Conservation (phyloP, 495 filamentous ascomycete species). For the Acidiella bohemica region DNA sequence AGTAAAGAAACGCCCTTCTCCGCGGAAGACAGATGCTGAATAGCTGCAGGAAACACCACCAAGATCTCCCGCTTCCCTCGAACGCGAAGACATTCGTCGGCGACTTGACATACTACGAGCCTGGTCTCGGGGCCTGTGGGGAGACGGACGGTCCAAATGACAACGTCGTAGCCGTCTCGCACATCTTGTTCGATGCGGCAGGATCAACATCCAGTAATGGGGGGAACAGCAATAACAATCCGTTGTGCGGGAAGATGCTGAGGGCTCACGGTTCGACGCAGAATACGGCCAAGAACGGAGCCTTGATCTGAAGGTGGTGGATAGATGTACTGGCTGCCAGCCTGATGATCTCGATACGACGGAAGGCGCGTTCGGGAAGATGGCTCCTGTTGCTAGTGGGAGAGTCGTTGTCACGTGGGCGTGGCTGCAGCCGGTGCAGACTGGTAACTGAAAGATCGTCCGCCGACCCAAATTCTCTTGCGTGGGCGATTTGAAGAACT, state of each 20-base stretch:
- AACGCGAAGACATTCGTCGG: conserved; percentile 41
- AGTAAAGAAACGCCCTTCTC: too few relatives aligned
- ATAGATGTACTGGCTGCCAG: conserved; percentile 57
- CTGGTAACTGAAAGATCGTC: conserved; percentile 2
- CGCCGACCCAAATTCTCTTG: neutral
- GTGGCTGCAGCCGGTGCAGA: conserved; percentile 38
- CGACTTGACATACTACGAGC: conserved; percentile 57
- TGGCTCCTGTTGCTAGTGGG: conserved; percentile 44
- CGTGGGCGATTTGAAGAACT: neutral
- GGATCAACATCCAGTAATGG: conserved; percentile 20
- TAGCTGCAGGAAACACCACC: too few relatives aligned
- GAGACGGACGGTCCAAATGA: conserved; percentile 38
- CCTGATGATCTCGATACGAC: conserved; percentile 56
- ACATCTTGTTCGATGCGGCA: conserved; percentile 51
- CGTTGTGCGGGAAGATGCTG: conserved; percentile 53
- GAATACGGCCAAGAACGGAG: conserved; percentile 28
- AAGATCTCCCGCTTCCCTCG: conserved; percentile 43
- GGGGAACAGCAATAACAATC: conserved; percentile 46
- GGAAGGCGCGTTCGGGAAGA: conserved; percentile 41
- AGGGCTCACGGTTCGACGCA: conserved; percentile 38
- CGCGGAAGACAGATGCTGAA: too few relatives aligned
- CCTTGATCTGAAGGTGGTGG: conserved; percentile 58
- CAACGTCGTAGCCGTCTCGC: conserved; percentile 51
- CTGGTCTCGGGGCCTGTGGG: conserved; percentile 61
- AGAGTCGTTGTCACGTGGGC: conserved; percentile 52